Base-by-base conservation (phyloP, 805 yeast genomes). In the Clavispora fructus region DNA sequence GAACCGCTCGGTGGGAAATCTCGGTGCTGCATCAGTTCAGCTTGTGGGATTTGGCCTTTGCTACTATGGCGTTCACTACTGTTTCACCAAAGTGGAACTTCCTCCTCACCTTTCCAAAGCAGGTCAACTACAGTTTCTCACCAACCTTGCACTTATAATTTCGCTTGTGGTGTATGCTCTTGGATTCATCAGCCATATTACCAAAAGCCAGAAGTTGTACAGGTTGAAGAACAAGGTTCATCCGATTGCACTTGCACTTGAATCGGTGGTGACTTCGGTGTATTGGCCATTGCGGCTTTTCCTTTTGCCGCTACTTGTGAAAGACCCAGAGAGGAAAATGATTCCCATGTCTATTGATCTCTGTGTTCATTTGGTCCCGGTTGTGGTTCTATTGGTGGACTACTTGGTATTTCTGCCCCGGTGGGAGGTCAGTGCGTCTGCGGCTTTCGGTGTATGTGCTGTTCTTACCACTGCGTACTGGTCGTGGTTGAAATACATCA, bases 81-180 rank as follows among this genome's bases (percentile, higher is more conserved):
- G 52, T 35, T 52, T 58, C 35, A 44, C 45, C 16, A 35, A 35
- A 6, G 33, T 64, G 7, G 60, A 57, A 12, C 63, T 85, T 25
- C 89, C 90, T 0, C 67, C 63, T 1, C 67, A 63, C 32, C 62
- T 85, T 26, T 67, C 57, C 1, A 61, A 65, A 19, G 92, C 82
- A 1, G 92, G 92, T 1, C 85, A 79, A 47, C 75, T 74, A 64
- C 92, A 86, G 58, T 86, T 86, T 59, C 68, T 85, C 42, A 86
- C 94, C 4, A 85, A 83, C 58, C 56, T 84, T n/a, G 76, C 85
- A 8, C 69, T 83, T 29, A 56, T 64, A 1, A 57, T 75, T 14
- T 74, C 86, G 2, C 52, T 79, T 9, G 46, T 73, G 39, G 73
- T 75, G 49, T 73, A 69, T 47, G 39, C 56, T 13, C 37, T 73